phyloP scores from a whole-genome alignment of 805 yeast species.

The Tetrapisispora phaffii region DNA sequence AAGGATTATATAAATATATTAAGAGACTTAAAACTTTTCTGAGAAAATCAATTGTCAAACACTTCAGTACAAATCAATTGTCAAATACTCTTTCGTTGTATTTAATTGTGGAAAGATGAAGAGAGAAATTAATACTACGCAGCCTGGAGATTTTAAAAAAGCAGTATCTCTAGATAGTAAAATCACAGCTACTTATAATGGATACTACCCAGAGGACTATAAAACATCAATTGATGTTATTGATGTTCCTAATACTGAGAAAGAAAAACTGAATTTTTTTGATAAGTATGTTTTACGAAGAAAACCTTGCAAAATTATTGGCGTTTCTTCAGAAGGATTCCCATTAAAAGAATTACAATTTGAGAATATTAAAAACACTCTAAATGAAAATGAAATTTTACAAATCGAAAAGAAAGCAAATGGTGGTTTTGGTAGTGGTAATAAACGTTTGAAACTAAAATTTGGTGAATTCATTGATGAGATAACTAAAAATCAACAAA shows the following conservation, averaged over 20 bases:
- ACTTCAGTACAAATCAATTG: too few relatives aligned
- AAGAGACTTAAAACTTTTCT: too few relatives aligned
- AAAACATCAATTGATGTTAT: slow-evolving; percentile 12
- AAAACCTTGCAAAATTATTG: slow-evolving; percentile 43
- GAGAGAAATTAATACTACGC: background rate
- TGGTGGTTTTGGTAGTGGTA: slow-evolving; percentile 65
- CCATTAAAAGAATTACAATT: slow-evolving; percentile 29
- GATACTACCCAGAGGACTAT: slow-evolving; percentile 10
- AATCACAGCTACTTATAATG: slow-evolving; percentile 9
- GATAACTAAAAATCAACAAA: slow-evolving; percentile 33
- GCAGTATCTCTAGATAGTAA: slow-evolving; percentile 7
- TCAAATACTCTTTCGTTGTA: background rate
- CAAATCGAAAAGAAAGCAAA: slow-evolving; percentile 49
- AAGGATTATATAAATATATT: too few relatives aligned
- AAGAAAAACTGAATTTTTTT: slow-evolving; percentile 29
- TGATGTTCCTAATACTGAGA: slow-evolving; percentile 13
- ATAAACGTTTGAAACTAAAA: slow-evolving; percentile 40
- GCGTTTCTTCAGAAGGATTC: slow-evolving; percentile 28
- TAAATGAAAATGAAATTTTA: slow-evolving; percentile 31
- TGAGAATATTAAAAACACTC: slow-evolving; percentile 29
- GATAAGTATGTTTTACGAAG: slow-evolving; percentile 33
- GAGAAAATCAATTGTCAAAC: too few relatives aligned
- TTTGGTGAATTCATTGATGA: slow-evolving; percentile 35
- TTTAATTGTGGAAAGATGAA: background rate
- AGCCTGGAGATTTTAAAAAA: background rate